A percentile compares a stretch with the other conserved stretches of the same genome.
Conservation (phyloP, 768 basidiomycete genomes). For the Amanita fuliginea region DNA sequence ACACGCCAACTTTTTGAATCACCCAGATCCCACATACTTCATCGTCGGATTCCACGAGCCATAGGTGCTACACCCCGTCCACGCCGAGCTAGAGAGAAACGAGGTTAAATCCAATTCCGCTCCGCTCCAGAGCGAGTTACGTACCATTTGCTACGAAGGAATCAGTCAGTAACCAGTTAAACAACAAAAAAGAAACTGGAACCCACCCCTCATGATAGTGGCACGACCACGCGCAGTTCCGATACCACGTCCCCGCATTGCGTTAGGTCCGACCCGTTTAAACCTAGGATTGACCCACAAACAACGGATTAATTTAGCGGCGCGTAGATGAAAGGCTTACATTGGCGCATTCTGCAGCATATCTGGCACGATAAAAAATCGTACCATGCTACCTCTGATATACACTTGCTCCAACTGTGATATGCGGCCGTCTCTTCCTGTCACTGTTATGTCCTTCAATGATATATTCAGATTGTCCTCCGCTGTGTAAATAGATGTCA, state of each 20-base stretch:
- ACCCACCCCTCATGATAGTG: conserved; percentile 93
- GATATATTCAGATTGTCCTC: conserved; percentile 99
- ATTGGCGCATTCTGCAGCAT: conserved; percentile 99
- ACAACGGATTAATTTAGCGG: neutral
- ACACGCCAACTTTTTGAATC: no score
- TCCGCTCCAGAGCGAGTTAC: conserved; percentile 8
- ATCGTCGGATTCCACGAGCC: conserved; percentile 75
- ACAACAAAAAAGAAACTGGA: neutral
- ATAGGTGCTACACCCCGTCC: conserved; percentile 71
- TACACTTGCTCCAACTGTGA: conserved; percentile 99
- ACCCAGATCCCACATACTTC: conserved; percentile 7
- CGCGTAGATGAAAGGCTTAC: conserved; percentile 34
- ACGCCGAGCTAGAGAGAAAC: conserved; percentile 56
- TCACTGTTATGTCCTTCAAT: conserved; percentile 92
- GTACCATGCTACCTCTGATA: conserved; percentile 94
- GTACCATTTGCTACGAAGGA: conserved; percentile 62
- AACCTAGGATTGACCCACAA: conserved; percentile 55
- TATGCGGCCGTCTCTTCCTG: conserved; percentile 94
- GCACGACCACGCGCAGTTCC: conserved; percentile 98
- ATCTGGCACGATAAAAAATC: conserved; percentile 99
- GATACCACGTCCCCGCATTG: conserved; percentile 98
- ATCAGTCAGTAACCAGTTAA: conserved; percentile 1
- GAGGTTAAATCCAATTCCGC: neutral
- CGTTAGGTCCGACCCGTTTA: conserved; percentile 96
- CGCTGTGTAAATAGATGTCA: conserved; percentile 36